These are phyloP conservation scores for Fusarium pseudonygamai DNA, from an alignment of 2,329 filamentous ascomycete genomes.

Conservation along the genomic window DNA sequence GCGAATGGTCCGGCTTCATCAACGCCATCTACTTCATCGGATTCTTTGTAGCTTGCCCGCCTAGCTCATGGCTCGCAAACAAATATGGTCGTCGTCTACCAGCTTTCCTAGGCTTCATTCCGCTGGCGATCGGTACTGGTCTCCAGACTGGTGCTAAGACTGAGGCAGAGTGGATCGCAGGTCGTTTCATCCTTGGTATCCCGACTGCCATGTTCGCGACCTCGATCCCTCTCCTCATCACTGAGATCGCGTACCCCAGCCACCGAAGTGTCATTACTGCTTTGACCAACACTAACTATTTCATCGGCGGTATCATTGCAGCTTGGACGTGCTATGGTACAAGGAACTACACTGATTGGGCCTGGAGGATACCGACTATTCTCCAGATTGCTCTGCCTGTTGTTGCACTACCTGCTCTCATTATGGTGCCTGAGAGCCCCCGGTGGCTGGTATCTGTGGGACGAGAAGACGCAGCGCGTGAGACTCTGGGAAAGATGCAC, in stretches of 20 bases:
- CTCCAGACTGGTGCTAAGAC: conserved; percentile 6
- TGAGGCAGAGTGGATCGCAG: conserved; percentile 4
- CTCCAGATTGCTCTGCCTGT: conserved; percentile 5
- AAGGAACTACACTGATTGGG: conserved; percentile 11
- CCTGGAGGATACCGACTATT: conserved; percentile 1
- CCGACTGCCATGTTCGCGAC: conserved; percentile 17
- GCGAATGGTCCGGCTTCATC: conserved; percentile 22
- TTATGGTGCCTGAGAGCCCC: conserved; percentile 6
- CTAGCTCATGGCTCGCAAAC: conserved; percentile 17
- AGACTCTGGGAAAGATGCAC: background rate
- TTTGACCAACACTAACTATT: conserved; percentile 15
- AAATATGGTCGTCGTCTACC: conserved; percentile 8
- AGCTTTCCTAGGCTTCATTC: background rate
- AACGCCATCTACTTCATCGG: conserved; percentile 14
- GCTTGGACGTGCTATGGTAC: conserved; percentile 14
- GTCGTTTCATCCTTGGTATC: conserved; percentile 5
- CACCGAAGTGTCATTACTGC: conserved; percentile 16
- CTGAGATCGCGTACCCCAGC: background rate
- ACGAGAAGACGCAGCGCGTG: background rate
- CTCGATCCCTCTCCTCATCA: conserved; percentile 3
- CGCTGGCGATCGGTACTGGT: background rate
- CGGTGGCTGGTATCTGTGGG: conserved; percentile 2
- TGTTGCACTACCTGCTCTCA: background rate
- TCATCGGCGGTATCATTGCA: conserved; percentile 11
- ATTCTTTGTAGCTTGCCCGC: background rate